These are phyloP conservation scores for Starmerella tilneyi DNA, from an alignment of 805 yeast species.

Conservation along the genomic window DNA sequence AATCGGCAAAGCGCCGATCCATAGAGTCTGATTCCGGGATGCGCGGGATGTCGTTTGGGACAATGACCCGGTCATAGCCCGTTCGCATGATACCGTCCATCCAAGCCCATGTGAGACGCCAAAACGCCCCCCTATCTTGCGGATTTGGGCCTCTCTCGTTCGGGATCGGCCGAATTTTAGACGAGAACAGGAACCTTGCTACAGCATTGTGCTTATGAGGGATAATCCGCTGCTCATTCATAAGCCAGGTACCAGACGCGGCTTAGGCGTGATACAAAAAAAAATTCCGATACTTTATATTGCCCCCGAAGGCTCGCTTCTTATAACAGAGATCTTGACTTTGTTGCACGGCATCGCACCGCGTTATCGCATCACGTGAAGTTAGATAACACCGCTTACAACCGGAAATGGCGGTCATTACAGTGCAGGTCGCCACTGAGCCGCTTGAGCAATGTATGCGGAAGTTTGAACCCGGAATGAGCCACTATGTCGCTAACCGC, in stretches of 20 bases:
- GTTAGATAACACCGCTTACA: too few species aligned
- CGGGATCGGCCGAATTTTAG: slow-evolving; percentile 23
- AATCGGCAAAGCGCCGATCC: slow-evolving; percentile 14
- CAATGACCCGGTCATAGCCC: slow-evolving; percentile 24
- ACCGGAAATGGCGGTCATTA: too few species aligned
- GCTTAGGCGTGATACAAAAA: neutral
- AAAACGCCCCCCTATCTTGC: slow-evolving; percentile 29
- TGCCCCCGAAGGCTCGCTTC: too few species aligned
- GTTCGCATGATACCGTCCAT: slow-evolving; percentile 38
- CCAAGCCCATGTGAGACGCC: slow-evolving; percentile 44
- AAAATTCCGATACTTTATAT: too few species aligned
- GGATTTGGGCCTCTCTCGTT: slow-evolving; percentile 15
- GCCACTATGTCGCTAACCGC: too few species aligned
- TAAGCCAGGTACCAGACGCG: neutral
- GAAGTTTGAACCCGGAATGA: too few species aligned
- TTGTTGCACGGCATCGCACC: too few species aligned
- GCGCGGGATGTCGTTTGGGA: slow-evolving; percentile 19
- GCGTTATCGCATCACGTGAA: too few species aligned
- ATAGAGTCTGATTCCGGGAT: slow-evolving; percentile 17
- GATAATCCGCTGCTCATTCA: slow-evolving; percentile 7
- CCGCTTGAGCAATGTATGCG: too few species aligned
- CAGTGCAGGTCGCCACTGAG: too few species aligned
- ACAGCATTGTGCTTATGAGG: slow-evolving; percentile 19
- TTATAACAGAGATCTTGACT: too few species aligned
- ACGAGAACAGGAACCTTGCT: slow-evolving; percentile 13